Percentiles rank a stretch among this genome's conserved stretches.
Evolutionary conservation across 1,139 yeast genomes (phyloP).

Genomic region (Geotrichum histeridarum): DNA sequence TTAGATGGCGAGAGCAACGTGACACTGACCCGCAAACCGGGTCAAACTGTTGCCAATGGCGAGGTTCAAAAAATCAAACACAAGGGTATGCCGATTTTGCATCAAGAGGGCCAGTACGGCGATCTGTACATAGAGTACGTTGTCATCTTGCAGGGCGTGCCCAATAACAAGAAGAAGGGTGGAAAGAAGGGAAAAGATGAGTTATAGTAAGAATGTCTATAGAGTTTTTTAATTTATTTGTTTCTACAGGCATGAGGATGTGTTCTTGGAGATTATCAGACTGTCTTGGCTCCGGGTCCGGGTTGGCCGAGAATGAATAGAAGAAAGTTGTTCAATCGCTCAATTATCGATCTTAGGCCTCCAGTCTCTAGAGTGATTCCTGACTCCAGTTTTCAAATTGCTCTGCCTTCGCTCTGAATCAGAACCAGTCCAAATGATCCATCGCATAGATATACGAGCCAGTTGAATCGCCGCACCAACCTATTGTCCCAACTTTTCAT

Average conservation of each 20-base stretch:
- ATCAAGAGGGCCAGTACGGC: conserved; percentile 53
- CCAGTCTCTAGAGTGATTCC: too few relatives aligned
- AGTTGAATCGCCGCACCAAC: too few relatives aligned
- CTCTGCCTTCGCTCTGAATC: too few relatives aligned
- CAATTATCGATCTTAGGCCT: too few relatives aligned
- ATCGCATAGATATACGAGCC: too few relatives aligned
- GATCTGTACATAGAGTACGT: conserved; percentile 69
- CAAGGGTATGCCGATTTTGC: conserved; percentile 75
- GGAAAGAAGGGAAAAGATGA: conserved; percentile 14
- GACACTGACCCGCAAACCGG: conserved; percentile 46
- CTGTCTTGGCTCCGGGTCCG: too few relatives aligned
- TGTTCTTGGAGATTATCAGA: neutral
- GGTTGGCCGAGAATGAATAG: too few relatives aligned
- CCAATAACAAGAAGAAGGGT: conserved; percentile 6
- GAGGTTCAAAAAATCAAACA: conserved; percentile 65
- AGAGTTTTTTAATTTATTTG: neutral
- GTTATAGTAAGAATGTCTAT: neutral
- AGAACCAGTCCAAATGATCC: too few relatives aligned
- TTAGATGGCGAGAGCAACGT: conserved; percentile 57
- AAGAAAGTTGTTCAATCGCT: too few relatives aligned
- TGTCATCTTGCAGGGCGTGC: conserved; percentile 47
- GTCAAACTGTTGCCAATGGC: conserved; percentile 55
- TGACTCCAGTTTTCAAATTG: too few relatives aligned
- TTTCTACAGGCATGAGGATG: neutral
- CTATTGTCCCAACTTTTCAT: too few relatives aligned